A percentile compares a stretch with the other conserved stretches of the same genome.
These are phyloP conservation scores for Debaryomycetaceae sp. DNA, from an alignment of 1,139 yeast genomes.

Conservation along the genomic window DNA sequence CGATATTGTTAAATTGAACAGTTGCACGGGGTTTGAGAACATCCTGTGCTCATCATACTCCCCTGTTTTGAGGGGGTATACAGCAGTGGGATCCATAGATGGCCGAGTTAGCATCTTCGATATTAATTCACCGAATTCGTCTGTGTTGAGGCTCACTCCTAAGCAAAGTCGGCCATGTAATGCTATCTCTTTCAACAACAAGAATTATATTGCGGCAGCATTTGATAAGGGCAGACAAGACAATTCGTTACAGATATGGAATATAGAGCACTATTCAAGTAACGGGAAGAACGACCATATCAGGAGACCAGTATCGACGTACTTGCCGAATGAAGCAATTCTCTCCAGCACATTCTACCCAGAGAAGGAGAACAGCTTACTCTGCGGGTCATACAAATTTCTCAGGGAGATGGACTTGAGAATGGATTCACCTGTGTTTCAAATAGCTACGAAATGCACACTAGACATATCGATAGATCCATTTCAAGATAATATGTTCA, in stretches of 20 bases:
- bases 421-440: conserved; percentile 64
- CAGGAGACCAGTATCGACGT: conserved; percentile 56
- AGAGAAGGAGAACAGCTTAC: conserved; percentile 49
- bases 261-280: conserved; percentile 56
- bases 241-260: conserved; percentile 77
- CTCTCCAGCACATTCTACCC: conserved; percentile 67
- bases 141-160: conserved; percentile 51
- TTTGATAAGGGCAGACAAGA: conserved; percentile 80
- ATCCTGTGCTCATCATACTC: conserved; percentile 74
- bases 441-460: conserved; percentile 73
- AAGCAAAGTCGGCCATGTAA: conserved; percentile 75
- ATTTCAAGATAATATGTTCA: conserved; percentile 57
- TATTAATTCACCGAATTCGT: conserved; percentile 37
- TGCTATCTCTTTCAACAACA: conserved; percentile 62
- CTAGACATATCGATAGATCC: conserved; percentile 70
- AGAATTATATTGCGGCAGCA: conserved; percentile 71
- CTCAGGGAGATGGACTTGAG: conserved; percentile 77
- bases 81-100: conserved; percentile 70
- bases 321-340: conserved; percentile 72
- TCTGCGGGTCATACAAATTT: conserved; percentile 77
- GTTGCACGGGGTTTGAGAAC: conserved; percentile 64
- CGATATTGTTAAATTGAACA: conserved; percentile 44
- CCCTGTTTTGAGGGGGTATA: conserved; percentile 50
- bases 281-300: conserved; percentile 40
- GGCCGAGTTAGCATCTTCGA: conserved; percentile 69